Percentiles rank a stretch among this genome's conserved stretches.
Conservation (phyloP, 2,329 filamentous ascomycete genomes). For the Gaeumannomyces tritici region DNA sequence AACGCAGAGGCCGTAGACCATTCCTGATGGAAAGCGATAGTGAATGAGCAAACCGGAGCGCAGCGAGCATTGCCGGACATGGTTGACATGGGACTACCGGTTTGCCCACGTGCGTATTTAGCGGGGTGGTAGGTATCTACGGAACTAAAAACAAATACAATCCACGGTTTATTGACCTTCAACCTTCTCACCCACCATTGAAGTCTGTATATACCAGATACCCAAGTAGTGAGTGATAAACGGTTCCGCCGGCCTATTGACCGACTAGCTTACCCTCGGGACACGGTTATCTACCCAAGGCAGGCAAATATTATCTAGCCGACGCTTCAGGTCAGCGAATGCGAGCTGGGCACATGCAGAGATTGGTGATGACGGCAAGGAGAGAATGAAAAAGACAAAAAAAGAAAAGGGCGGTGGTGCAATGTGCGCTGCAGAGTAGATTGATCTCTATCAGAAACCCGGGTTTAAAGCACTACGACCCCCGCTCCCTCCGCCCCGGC, state of each 20-base stretch:
- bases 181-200: background rate
- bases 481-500: conserved; percentile 15
- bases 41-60: background rate
- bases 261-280: background rate
- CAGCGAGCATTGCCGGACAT: background rate
- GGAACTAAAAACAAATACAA: background rate
- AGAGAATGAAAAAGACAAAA: background rate
- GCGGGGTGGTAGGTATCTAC: background rate
- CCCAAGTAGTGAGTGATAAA: background rate
- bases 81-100: background rate
- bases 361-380: no score
- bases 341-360: no score
- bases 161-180: background rate
- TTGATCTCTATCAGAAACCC: conserved; percentile 23
- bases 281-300: background rate
- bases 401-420: background rate
- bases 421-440: conserved; percentile 4
- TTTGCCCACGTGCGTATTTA: background rate
- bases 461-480: conserved; percentile 28
- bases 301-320: background rate
- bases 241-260: background rate
- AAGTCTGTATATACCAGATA: no score
- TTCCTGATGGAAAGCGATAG: background rate
- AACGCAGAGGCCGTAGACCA: background rate
- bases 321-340: background rate